A percentile compares a stretch with the other conserved stretches of the same genome.
Evolutionary conservation across 345 rosid species (phyloP).

Genomic region (Laguncularia racemosa): DNA sequence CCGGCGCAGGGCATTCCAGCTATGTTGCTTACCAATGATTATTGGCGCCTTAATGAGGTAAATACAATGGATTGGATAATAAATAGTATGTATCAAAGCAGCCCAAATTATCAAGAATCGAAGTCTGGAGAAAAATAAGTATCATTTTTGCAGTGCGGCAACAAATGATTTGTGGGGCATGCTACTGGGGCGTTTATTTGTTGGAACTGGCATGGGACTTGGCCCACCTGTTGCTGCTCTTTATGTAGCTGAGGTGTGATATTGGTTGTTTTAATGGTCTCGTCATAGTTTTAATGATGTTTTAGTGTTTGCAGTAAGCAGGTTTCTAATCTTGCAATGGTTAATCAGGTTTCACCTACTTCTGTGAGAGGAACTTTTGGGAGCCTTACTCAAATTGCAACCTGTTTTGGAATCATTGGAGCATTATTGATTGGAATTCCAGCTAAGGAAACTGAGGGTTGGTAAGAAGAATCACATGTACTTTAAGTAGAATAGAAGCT

Average conservation of each 20-base stretch:
- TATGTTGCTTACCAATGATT: constrained; percentile 84
- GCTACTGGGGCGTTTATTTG: constrained; percentile 86
- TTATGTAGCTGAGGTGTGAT: constrained; percentile 84
- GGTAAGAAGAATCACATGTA: constrained; percentile 44
- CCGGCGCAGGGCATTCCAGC: constrained; percentile 86
- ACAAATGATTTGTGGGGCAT: constrained; percentile 72
- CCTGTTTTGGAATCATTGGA: constrained; percentile 74
- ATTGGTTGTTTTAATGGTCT: constrained; percentile 5
- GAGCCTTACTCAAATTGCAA: constrained; percentile 78
- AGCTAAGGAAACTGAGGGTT: constrained; percentile 57
- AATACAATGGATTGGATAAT: too few species aligned
- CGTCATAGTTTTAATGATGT: not conserved
- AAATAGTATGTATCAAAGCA: not conserved
- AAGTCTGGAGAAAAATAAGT: constrained; percentile 3
- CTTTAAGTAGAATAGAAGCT: not conserved
- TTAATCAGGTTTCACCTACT: constrained; percentile 69
- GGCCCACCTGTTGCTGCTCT: constrained; percentile 92
- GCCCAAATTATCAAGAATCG: not conserved
- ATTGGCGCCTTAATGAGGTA: constrained; percentile 84
- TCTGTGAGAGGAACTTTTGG: constrained; percentile 89
- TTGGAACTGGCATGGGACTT: constrained; percentile 92
- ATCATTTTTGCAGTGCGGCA: constrained; percentile 56
- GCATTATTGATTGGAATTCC: constrained; percentile 71
- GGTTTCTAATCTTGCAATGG: too few species aligned
- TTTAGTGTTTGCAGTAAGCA: too few species aligned